phyloP scores from a whole-genome alignment of 306 rosid species.

The Fragaria iinumae region DNA sequence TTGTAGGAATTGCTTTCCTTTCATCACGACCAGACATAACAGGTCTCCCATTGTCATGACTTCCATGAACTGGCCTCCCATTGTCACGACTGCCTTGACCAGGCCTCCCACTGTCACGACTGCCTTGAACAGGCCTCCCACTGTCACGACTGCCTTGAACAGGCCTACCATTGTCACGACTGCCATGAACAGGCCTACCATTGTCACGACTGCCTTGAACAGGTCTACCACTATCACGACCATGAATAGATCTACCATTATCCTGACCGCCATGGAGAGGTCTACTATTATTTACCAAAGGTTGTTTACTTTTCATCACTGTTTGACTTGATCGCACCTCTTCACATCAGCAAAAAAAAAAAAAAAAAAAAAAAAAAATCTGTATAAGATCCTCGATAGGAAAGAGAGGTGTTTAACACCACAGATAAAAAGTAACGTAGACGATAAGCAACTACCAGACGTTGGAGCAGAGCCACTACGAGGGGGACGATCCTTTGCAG shows the following conservation, averaged over 20 bases:
- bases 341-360: slow-evolving; percentile 55
- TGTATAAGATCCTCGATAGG: slow-evolving; percentile 52
- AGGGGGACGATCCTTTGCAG: slow-evolving; percentile 48
- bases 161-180: slow-evolving; percentile 37
- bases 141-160: slow-evolving; percentile 37
- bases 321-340: slow-evolving; percentile 56
- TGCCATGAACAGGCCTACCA: slow-evolving; percentile 38
- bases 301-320: slow-evolving; percentile 45
- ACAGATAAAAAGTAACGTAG: slow-evolving; percentile 23
- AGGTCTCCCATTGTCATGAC: slow-evolving; percentile 39
- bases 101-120: slow-evolving; percentile 36
- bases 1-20: slow-evolving; percentile 38
- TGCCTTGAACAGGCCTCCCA: slow-evolving; percentile 36
- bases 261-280: slow-evolving; percentile 31
- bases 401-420: slow-evolving; percentile 36
- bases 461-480: slow-evolving; percentile 33
- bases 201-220: slow-evolving; percentile 38
- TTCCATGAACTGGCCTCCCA: slow-evolving; percentile 35
- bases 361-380: slow-evolving; percentile 15
- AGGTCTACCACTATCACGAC: slow-evolving; percentile 37
- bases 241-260: slow-evolving; percentile 37
- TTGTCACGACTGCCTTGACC: slow-evolving; percentile 39
- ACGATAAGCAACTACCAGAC: slow-evolving; percentile 54
- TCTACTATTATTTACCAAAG: slow-evolving; percentile 42
- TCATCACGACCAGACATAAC: slow-evolving; percentile 41